These are phyloP conservation scores for Eudorina sp. DNA, from an alignment of 139 green algal genomes.

Conservation along the genomic window DNA sequence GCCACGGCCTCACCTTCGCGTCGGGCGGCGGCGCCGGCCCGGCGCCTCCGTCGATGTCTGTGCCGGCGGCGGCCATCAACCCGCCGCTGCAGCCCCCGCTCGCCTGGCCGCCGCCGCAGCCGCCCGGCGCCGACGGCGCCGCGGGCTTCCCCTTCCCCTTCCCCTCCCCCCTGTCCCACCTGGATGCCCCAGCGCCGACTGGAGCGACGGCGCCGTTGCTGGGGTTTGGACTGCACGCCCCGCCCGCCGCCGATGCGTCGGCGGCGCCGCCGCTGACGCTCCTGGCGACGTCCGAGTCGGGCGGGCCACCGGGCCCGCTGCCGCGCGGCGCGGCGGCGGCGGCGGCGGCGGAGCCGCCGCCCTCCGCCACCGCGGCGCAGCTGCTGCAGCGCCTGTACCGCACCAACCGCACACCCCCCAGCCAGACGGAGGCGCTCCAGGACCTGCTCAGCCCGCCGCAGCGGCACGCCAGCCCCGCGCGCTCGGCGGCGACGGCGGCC, in stretches of 20 bases:
- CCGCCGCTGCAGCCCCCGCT: background rate
- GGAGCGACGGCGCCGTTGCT: background rate
- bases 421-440: background rate
- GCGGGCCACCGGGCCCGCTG: background rate
- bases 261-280: background rate
- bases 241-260: background rate
- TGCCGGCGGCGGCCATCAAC: constrained; percentile 18
- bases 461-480: background rate
- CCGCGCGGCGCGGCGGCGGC: background rate
- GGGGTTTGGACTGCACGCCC: background rate
- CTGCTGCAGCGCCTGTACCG: constrained; percentile 25
- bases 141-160: no score
- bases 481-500: background rate
- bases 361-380: background rate
- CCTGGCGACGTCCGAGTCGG: no score
- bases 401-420: constrained; percentile 32
- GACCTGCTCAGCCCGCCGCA: background rate
- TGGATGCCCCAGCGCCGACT: no score
- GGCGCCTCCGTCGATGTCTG: background rate
- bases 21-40: background rate
- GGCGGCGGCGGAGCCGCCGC: background rate
- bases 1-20: background rate
- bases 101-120: background rate
- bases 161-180: no score
- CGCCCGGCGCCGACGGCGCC: no score